phyloP scores from a whole-genome alignment of 176 grass and related monocot genomes.

The Echinochloa phyllopogon region DNA sequence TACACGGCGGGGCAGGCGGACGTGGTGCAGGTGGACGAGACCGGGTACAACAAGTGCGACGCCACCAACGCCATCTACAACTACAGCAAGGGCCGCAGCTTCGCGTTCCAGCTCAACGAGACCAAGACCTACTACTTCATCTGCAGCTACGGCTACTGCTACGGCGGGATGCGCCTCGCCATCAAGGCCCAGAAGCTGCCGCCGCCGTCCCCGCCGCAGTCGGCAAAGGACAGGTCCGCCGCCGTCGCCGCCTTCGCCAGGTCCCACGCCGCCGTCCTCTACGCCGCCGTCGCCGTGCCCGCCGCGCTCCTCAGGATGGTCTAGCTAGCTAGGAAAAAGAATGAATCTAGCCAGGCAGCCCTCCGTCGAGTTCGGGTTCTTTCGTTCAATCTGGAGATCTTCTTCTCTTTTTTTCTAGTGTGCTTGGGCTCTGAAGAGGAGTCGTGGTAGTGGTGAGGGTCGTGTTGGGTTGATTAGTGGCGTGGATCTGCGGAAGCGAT shows the following conservation, averaged over 20 bases:
- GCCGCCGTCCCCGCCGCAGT: constrained; percentile 57
- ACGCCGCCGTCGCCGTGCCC: constrained; percentile 47
- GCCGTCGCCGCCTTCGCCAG: constrained; percentile 21
- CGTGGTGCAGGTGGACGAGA: constrained; percentile 88
- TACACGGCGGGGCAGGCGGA: constrained; percentile 93
- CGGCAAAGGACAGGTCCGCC: constrained; percentile 33
- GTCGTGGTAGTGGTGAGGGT: neutral
- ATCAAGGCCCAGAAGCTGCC: constrained; percentile 69
- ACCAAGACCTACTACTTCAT: constrained; percentile 98
- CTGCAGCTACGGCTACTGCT: constrained; percentile 97
- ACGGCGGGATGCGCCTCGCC: constrained; percentile 79
- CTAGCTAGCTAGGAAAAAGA: neutral
- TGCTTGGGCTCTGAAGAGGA: neutral
- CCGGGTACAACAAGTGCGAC: constrained; percentile 91
- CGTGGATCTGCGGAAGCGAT: constrained; percentile 46
- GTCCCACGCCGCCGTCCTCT: constrained; percentile 1
- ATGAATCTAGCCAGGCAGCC: too few relatives aligned
- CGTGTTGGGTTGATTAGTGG: constrained; percentile 11
- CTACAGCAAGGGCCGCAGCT: constrained; percentile 98
- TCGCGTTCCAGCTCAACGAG: constrained; percentile 91
- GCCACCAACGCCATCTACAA: constrained; percentile 74
- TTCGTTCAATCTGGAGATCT: constrained; percentile 16
- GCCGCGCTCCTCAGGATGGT: constrained; percentile 49
- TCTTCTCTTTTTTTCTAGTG: neutral
- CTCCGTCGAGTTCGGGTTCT: neutral